phyloP scores from a whole-genome alignment of 192 early-diverging fungal species.

The Thoreauomyces humboldtii region DNA sequence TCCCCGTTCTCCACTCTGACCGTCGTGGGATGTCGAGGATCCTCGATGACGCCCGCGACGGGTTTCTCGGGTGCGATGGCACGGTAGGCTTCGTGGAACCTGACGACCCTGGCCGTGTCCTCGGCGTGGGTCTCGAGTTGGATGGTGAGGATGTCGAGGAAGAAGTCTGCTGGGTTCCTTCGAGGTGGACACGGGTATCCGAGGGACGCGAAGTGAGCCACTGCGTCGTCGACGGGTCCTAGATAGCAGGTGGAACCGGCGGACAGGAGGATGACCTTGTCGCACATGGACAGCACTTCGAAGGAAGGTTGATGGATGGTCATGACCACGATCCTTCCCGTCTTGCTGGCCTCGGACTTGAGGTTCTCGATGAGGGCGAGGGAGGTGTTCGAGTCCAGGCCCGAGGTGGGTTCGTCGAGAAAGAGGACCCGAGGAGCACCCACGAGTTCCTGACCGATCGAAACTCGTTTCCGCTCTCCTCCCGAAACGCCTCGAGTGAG shows the following conservation, averaged over 20 bases:
- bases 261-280: constrained; percentile 67
- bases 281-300: constrained; percentile 75
- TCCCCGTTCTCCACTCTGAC: background rate
- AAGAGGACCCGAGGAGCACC: constrained; percentile 82
- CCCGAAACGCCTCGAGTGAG: constrained; percentile 60
- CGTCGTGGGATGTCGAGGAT: background rate
- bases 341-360: constrained; percentile 57
- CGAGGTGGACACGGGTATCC: constrained; percentile 37
- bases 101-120: constrained; percentile 14
- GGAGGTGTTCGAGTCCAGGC: constrained; percentile 64
- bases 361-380: constrained; percentile 67
- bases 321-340: constrained; percentile 69
- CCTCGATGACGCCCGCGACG: background rate
- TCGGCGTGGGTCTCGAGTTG: background rate
- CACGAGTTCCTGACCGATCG: constrained; percentile 81
- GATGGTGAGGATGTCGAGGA: constrained; percentile 42
- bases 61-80: background rate
- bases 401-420: constrained; percentile 76
- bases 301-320: constrained; percentile 86
- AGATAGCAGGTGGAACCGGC: constrained; percentile 3
- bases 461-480: constrained; percentile 64
- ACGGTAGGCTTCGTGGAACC: constrained; percentile 10
- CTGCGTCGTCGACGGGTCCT: constrained; percentile 17
- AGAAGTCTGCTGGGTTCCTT: constrained; percentile 48
- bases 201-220: constrained; percentile 36